phyloP scores from a whole-genome alignment of 139 green algal species.

The Monoraphidium neglectum region DNA sequence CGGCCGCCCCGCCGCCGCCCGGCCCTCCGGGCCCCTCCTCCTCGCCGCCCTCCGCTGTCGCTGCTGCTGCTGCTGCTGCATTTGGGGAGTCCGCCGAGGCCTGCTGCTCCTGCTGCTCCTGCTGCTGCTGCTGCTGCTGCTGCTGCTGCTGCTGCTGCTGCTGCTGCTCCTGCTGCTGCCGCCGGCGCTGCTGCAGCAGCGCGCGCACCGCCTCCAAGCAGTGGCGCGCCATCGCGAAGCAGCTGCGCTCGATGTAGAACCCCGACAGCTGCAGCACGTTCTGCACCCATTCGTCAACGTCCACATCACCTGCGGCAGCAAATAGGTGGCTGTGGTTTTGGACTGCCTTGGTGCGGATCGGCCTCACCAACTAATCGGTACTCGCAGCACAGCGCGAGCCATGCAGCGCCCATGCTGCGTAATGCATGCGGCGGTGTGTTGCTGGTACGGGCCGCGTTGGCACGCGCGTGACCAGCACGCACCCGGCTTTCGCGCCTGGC shows the following conservation, averaged over 20 bases:
- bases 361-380: too few species aligned
- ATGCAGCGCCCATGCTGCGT: too few species aligned
- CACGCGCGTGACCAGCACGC: not conserved
- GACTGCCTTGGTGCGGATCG: too few species aligned
- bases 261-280: constrained; percentile 57
- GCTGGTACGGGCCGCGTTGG: too few species aligned
- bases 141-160: constrained; percentile 6
- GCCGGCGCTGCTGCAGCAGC: constrained; percentile 16
- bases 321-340: too few species aligned
- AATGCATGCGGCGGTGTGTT: too few species aligned
- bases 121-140: constrained; percentile 8
- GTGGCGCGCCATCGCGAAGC: constrained; percentile 46
- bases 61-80: not conserved
- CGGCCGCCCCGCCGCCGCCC: too few species aligned
- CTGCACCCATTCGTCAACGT: constrained; percentile 55
- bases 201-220: constrained; percentile 36
- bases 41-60: constrained; percentile 3
- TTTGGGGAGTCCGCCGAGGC: too few species aligned
- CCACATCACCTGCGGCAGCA: constrained; percentile 30
- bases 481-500: constrained; percentile 46
- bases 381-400: too few species aligned
- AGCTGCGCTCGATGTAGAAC: constrained; percentile 42
- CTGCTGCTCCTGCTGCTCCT: not conserved
- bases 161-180: constrained; percentile 4
- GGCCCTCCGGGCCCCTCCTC: too few species aligned